Percentiles rank a stretch among this genome's conserved stretches.
Evolutionary conservation across 768 basidiomycete species (phyloP).

Genomic region (Plicaturopsis crispa): DNA sequence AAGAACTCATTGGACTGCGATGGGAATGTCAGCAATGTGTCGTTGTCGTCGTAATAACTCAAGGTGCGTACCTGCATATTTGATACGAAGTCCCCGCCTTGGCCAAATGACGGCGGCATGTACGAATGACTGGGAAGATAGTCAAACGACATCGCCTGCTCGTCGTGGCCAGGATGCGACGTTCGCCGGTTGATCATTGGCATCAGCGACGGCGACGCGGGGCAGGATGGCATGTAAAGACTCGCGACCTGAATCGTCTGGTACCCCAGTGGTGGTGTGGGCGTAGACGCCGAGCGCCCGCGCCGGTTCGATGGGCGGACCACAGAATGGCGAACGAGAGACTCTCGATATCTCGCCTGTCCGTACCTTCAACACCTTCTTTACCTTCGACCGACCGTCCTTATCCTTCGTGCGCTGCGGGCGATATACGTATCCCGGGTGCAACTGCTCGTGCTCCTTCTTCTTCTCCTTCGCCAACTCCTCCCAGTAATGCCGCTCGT

Average conservation of each 20-base stretch:
- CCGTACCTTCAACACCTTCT: slow-evolving; percentile 16
- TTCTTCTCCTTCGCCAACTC: slow-evolving; percentile 34
- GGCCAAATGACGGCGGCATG: slow-evolving; percentile 30
- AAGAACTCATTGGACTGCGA: neutral
- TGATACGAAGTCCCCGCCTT: slow-evolving; percentile 8
- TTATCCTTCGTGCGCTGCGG: slow-evolving; percentile 20
- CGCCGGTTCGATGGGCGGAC: slow-evolving; percentile 28
- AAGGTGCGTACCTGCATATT: neutral
- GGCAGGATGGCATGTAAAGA: slow-evolving; percentile 51
- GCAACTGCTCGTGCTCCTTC: slow-evolving; percentile 27
- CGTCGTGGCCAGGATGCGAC: slow-evolving; percentile 41
- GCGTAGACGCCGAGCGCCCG: slow-evolving; percentile 45
- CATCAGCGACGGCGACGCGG: slow-evolving; percentile 47
- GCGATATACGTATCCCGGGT: slow-evolving; percentile 32
- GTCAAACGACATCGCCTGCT: slow-evolving; percentile 42
- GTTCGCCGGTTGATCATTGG: slow-evolving; percentile 57
- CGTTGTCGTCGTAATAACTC: neutral
- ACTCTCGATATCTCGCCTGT: neutral
- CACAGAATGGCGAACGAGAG: slow-evolving; percentile 3
- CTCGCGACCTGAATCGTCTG: slow-evolving; percentile 38
- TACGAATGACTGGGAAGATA: slow-evolving; percentile 41
- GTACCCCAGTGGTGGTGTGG: slow-evolving; percentile 38
- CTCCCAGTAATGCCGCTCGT: slow-evolving; percentile 30
- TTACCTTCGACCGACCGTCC: slow-evolving; percentile 23
- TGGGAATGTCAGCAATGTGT: neutral